A percentile compares a stretch with the other conserved stretches of the same genome.
Evolutionary conservation across 176 grass and related monocot species (phyloP).

Genomic region (Zizania latifolia): DNA sequence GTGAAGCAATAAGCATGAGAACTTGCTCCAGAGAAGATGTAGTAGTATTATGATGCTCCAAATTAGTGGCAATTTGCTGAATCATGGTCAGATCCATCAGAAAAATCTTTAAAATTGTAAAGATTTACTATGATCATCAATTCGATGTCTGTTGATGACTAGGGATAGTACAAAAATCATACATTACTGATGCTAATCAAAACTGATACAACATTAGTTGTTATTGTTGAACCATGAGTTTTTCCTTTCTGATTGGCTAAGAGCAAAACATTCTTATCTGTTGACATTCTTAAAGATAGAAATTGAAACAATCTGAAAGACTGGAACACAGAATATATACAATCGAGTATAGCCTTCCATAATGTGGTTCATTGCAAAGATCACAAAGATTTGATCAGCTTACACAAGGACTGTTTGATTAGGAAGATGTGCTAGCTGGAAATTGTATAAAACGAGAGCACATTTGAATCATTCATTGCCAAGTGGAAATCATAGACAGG

Average conservation of each 20-base stretch:
- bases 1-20: constrained; percentile 66
- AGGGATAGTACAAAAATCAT: background rate
- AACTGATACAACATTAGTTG: background rate
- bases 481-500: background rate
- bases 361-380: background rate
- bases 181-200: constrained; percentile 7
- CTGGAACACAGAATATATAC: background rate
- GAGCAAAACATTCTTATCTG: background rate
- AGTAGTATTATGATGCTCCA: constrained; percentile 16
- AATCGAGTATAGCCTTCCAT: background rate
- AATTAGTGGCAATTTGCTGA: constrained; percentile 57
- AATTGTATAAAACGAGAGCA: background rate
- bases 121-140: constrained; percentile 1
- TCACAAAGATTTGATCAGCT: background rate
- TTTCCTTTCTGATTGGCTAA: background rate
- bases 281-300: background rate
- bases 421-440: background rate
- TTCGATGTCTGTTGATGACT: background rate
- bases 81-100: constrained; percentile 26
- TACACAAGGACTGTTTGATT: background rate
- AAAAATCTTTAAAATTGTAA: constrained; percentile 6
- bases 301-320: background rate
- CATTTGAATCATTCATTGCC: background rate
- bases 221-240: no score
- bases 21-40: constrained; percentile 69